Base-by-base conservation (phyloP, 2,329 filamentous ascomycete genomes). In the Didymella exigua region DNA sequence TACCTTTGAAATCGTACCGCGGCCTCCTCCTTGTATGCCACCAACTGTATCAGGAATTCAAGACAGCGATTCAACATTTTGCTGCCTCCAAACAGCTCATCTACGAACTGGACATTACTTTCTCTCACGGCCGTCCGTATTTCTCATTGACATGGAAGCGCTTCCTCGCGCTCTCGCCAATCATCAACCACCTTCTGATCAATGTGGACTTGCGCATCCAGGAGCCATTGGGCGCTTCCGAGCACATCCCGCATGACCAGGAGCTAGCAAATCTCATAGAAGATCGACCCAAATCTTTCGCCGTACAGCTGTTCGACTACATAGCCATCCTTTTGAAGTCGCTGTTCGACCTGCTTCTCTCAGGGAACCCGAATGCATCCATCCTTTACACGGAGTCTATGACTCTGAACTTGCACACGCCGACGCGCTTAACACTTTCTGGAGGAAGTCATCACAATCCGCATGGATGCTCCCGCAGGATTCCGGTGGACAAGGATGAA, bases 51-150 rank as follows among this genome's bases (percentile, higher is more conserved):
- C 48, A 44, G 31, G 69, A 72, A 36, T 59, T 71, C 48, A 70
- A 69, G 44, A 63, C 63, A 34, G 62, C 65, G 21, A 64, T 70
- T 29, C 67, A 63, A 21, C 69, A 72, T 31, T 40, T 68, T 36
- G 63, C 63, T 3, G 64, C 64, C 4, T 57, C 64, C 8, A 69
- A 68, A 45, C 56, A 63, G 23, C 43, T 72, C 0, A 41, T 54
- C 5, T 72, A 72, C 50, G 65, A 68, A 54, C 43, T 71, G 40
- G 60, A 66, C 38, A 62, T 70, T 7, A 64, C 62, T 0, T 71
- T 72, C 47, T 70, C 66, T 4, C 68, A 72, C 44, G 69, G 69
- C n/a, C 64, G 68, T n/a, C 69, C 69, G 2, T 72, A 66, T 53
- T 72, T 71, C 19, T 68, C 66, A 5, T 45, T 72, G 19, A 67